Evolutionary conservation across 2,329 filamentous ascomycete genomes (phyloP).

Genomic region (Botryotinia calthae): DNA sequence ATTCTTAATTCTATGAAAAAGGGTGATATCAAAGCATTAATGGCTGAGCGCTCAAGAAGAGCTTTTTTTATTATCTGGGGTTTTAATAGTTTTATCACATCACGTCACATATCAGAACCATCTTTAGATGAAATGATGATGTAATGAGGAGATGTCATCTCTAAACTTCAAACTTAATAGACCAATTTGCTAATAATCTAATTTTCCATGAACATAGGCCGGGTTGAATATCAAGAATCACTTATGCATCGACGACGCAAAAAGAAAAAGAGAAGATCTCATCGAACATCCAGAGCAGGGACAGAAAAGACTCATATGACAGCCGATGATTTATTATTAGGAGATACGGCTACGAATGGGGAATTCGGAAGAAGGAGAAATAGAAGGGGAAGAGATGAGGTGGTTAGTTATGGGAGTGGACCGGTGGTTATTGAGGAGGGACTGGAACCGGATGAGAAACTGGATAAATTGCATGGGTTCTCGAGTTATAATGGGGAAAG

Average conservation of each 20-base stretch:
- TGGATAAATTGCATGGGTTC: slow-evolving; percentile 2
- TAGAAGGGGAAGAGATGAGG: slow-evolving; percentile 8
- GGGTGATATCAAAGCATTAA: neutral
- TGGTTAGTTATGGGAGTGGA: slow-evolving; percentile 17
- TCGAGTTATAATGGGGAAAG: slow-evolving; percentile 9
- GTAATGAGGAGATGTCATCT: neutral
- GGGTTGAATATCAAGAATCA: slow-evolving; percentile 15
- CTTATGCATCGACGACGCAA: slow-evolving; percentile 6
- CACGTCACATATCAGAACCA: slow-evolving; percentile 13
- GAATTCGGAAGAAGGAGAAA: slow-evolving; percentile 4
- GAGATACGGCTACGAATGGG: slow-evolving; percentile 9
- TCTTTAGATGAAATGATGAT: slow-evolving; percentile 17
- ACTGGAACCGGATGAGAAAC: slow-evolving; percentile 11
- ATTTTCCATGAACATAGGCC: neutral
- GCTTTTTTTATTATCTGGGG: neutral
- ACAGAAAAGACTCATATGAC: slow-evolving; percentile 13
- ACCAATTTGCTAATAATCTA: slow-evolving; percentile 3
- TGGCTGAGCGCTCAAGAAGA: neutral
- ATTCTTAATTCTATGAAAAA: neutral
- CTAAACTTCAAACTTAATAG: neutral
- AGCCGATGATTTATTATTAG: slow-evolving; percentile 17
- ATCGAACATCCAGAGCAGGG: slow-evolving; percentile 12
- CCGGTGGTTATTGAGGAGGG: slow-evolving; percentile 11
- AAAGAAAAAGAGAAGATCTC: slow-evolving; percentile 20
- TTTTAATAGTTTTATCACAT: slow-evolving; percentile 8